Evolutionary conservation across 306 rosid genomes (phyloP), one percentile per base, ranked within the genome.

Genomic region (Quillaja saponaria): DNA sequence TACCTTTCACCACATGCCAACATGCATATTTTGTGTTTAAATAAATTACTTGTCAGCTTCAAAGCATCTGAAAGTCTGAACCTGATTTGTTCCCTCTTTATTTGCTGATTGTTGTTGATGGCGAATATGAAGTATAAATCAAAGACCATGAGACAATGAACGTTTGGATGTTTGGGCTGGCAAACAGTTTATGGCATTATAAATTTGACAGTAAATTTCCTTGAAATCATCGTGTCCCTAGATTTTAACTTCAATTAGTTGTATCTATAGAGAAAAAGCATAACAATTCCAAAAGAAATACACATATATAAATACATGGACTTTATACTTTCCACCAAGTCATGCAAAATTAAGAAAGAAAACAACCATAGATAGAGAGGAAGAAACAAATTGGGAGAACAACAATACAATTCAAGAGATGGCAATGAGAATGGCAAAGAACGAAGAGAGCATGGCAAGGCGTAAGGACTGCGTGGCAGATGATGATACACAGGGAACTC

Each of bases 341-440:
- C 55, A 71, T 48, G 49, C 40, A 6, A 15, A 39, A 21, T 25
- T 38, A 7, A 31, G 25, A 56, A 39, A 12, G 10, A 39, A 39
- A 39, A 39, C 12, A 34, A 12, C 25, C 28, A 35, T 0, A 5
- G 31, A 34, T 16, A 14, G 18, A 35, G 28, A 55, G 2, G 31
- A 52, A 17, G 64, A 12, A 33, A 66, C 17, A 11, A 17, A 61
- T 35, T 20, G 47, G 51, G n/a, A 41, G 48, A 54, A 33, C 48
- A 12, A 13, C 53, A 53, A 11, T 28, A 15, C 66, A 53, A 11
- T 28, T 13, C 66, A 58, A 28, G 52, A 66, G 59, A 81, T 72
- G 81, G 80, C 76, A 41, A 25, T 40, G 57, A 53, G 75, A 72
- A 33, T 38, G 69, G 63, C 76, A 55, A 82, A 81, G 74, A 76